Evolutionary conservation across 768 basidiomycete genomes (phyloP).

Genomic region (Pleurotus tuber-regium): DNA sequence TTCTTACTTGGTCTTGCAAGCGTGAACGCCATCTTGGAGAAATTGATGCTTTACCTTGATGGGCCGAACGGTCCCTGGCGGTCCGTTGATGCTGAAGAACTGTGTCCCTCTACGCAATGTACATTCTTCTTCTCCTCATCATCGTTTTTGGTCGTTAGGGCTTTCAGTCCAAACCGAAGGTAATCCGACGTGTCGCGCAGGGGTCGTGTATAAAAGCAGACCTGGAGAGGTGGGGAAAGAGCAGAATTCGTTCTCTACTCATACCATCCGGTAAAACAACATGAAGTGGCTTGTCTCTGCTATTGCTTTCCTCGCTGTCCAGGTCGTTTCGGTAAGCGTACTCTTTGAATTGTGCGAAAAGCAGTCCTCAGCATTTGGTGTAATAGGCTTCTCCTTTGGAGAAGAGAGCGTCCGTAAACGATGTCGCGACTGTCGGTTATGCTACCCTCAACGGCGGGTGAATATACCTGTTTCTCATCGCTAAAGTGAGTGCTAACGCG

Average conservation of each 20-base stretch:
- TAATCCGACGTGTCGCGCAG: background rate
- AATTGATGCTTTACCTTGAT: too few relatives aligned
- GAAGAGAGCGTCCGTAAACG: slow-evolving; percentile 34
- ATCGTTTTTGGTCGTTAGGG: too few relatives aligned
- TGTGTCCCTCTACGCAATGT: too few relatives aligned
- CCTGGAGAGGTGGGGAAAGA: background rate
- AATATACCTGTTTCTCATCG: slow-evolving; percentile 1
- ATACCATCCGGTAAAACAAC: background rate
- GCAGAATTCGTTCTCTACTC: slow-evolving; percentile 8
- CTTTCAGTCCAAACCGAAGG: too few relatives aligned
- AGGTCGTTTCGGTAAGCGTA: slow-evolving; percentile 16
- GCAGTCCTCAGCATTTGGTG: background rate
- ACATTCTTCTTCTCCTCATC: too few relatives aligned
- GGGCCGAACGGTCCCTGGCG: too few relatives aligned
- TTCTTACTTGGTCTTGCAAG: too few relatives aligned
- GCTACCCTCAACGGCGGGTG: slow-evolving; percentile 21
- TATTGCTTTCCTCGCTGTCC: slow-evolving; percentile 15
- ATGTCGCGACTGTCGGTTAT: slow-evolving; percentile 38
- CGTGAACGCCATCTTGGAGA: too few relatives aligned
- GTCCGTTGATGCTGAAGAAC: too few relatives aligned
- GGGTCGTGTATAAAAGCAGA: background rate
- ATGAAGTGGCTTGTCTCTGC: slow-evolving; percentile 22
- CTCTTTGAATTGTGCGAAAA: too few relatives aligned
- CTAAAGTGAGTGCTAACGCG: background rate
- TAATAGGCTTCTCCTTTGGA: slow-evolving; percentile 18